These are phyloP conservation scores for Wallacemonas sp. DNA, from an alignment of 208 protist species.

Conservation along the genomic window DNA sequence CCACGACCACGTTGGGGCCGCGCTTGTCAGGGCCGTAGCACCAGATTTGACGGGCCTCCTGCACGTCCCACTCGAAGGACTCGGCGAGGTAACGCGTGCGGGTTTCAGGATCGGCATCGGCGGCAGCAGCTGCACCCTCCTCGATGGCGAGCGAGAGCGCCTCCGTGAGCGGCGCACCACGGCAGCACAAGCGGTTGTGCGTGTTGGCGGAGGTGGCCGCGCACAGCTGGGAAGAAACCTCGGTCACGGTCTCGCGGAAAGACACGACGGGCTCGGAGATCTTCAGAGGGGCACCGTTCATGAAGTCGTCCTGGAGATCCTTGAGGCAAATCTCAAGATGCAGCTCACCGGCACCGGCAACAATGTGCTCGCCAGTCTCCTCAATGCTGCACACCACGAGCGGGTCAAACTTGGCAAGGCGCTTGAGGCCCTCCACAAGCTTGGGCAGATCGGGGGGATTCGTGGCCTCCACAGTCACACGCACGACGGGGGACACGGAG, in stretches of 20 bases:
- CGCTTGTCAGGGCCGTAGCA: conserved; percentile 95
- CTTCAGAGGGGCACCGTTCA: conserved; percentile 92
- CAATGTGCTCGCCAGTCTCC: conserved; percentile 99
- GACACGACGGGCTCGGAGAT: conserved; percentile 98
- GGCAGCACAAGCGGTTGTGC: conserved; percentile 98
- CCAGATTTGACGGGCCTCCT: conserved; percentile 98
- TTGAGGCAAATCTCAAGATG: conserved; percentile 99
- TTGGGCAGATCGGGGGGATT: conserved; percentile 98
- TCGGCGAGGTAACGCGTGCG: conserved; percentile 91
- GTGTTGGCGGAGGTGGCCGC: conserved; percentile 96
- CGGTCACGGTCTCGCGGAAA: conserved; percentile 98
- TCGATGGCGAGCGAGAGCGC: conserved; percentile 96
- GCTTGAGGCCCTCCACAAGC: conserved; percentile 98
- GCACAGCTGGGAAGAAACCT: conserved; percentile 94
- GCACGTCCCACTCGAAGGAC: conserved; percentile 92
- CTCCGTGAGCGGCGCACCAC: conserved; percentile 93
- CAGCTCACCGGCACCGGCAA: conserved; percentile 99
- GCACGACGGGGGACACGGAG: conserved; percentile 98
- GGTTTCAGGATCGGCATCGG: conserved; percentile 92
- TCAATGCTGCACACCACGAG: conserved; percentile 95
- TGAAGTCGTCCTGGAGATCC: conserved; percentile 98
- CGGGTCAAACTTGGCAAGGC: conserved; percentile 97
- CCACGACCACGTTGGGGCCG: conserved; percentile 98
- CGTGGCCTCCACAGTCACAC: conserved; percentile 97
- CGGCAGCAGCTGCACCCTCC: conserved; percentile 76